These are phyloP conservation scores for Russula vinacea DNA, from an alignment of 768 basidiomycete genomes.

Conservation along the genomic window DNA sequence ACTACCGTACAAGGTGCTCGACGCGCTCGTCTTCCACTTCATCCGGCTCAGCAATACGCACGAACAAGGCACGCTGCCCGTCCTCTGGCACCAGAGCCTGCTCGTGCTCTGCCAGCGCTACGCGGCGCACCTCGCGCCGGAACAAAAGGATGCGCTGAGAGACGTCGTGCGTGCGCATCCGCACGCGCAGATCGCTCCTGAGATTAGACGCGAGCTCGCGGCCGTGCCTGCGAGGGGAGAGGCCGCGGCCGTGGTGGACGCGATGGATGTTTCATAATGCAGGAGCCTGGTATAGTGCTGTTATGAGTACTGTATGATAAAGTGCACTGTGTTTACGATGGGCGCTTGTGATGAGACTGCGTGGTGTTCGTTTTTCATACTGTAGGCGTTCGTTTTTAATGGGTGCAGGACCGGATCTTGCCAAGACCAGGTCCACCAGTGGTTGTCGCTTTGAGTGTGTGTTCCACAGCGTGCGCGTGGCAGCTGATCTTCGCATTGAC, in stretches of 20 bases:
- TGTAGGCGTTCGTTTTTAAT: too few relatives aligned
- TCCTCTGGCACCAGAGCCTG: conserved; percentile 96
- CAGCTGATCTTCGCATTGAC: too few relatives aligned
- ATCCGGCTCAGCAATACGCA: conserved; percentile 92
- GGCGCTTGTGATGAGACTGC: too few relatives aligned
- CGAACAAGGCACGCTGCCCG: conserved; percentile 85
- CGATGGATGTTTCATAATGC: conserved; percentile 47
- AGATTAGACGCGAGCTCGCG: conserved; percentile 87
- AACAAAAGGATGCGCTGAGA: conserved; percentile 96
- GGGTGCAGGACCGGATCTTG: too few relatives aligned
- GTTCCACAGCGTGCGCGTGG: too few relatives aligned
- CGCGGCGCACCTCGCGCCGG: conserved; percentile 88
- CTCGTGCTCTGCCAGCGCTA: conserved; percentile 94
- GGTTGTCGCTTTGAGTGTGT: too few relatives aligned
- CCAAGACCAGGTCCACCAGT: too few relatives aligned
- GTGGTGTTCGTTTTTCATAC: too few relatives aligned
- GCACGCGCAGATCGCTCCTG: conserved; percentile 83
- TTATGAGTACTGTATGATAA: too few relatives aligned
- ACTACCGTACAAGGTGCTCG: conserved; percentile 95
- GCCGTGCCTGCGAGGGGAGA: conserved; percentile 86
- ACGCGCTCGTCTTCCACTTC: conserved; percentile 97
- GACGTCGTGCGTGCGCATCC: conserved; percentile 85
- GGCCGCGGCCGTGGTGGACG: conserved; percentile 55
- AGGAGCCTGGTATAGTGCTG: neutral
- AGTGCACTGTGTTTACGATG: too few relatives aligned